Base-by-base conservation (phyloP, 768 basidiomycete species). In the Xerocomus spinulosus region DNA sequence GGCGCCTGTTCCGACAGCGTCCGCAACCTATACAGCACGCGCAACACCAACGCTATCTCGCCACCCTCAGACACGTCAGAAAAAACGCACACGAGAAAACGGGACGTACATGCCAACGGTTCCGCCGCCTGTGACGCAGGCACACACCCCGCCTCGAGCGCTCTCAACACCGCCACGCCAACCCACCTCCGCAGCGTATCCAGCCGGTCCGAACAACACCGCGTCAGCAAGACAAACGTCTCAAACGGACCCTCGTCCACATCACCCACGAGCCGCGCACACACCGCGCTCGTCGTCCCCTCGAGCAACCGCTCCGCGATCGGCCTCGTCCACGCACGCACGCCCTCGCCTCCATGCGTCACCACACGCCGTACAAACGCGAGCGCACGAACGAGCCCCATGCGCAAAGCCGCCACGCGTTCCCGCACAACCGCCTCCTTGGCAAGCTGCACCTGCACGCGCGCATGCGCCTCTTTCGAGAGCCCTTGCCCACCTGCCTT, bases 1-100 rank as follows among this genome's bases (percentile, higher is more conserved):
- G 92, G 81, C 1, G 78, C 69, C 53, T 90, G 85, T 52, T 94
- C 89, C 0, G 90, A 83, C 4, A 94, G 72, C 49, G 79, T 85
- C 17, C 88, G 82, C 0, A 98, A 64, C 17, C 89, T 82, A 63
- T 95, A 87, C 2, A 99, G 73, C 1, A 98, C 83, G 23, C 96
- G 87, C 38, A 89, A 71, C 21, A 94, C 75, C 26, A 97, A 72
- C 6, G 74, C 93, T 93, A 48, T 20, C 35, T 15, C n/a, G 21
- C 26, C 34, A 35, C 26, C 26, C 26, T 6, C 5, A 10, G 15
- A 36, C n/a, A 3, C 21, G 12, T 23, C n/a, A 44, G n/a, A 5
- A 24, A 9, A 13, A 9, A 9, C 34, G 8, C 5, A 4, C 14
- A 8, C 14, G 23, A 2, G 17, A 23, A 20, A 18, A 18, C 0